A percentile compares a stretch with the other conserved stretches of the same genome.
phyloP scores from a whole-genome alignment of 805 yeast genomes.

The Candida qinlingensis region DNA sequence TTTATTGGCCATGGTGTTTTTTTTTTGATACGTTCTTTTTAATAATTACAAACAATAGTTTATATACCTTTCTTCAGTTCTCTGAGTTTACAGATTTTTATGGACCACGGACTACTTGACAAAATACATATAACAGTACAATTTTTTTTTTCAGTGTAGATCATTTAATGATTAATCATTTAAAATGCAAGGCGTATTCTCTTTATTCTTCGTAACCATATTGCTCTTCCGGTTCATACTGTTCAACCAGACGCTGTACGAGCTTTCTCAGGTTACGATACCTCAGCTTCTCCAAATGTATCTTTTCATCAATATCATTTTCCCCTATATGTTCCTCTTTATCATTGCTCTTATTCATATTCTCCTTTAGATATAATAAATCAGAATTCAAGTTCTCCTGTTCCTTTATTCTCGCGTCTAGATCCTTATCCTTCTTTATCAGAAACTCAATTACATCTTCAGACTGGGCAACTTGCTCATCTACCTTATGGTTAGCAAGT shows the following conservation, averaged over 20 bases:
- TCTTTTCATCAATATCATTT: slow-evolving; percentile 2
- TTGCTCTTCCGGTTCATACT: neutral
- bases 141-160: too few species aligned
- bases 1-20: too few species aligned
- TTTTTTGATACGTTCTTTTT: too few species aligned
- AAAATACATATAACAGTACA: too few species aligned
- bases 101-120: too few species aligned
- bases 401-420: slow-evolving; percentile 2
- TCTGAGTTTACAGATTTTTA: too few species aligned
- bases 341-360: neutral
- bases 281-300: slow-evolving; percentile 9
- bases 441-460: neutral
- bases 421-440: neutral
- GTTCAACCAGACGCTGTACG: slow-evolving; percentile 1
- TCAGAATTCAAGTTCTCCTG: slow-evolving; percentile 5
- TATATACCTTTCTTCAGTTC: too few species aligned
- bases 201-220: neutral
- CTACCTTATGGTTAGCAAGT: slow-evolving; percentile 12
- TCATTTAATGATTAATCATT: too few species aligned
- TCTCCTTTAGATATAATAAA: slow-evolving; percentile 2
- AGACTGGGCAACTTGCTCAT: slow-evolving; percentile 13
- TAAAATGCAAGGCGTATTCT: neutral
- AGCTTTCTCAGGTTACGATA: slow-evolving; percentile 6
- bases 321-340: neutral
- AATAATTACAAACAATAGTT: too few species aligned